A percentile compares a stretch with the other conserved stretches of the same genome.
These are phyloP conservation scores for Flaveria linearis DNA, from an alignment of 129 eudicot genomes.

Conservation along the genomic window DNA sequence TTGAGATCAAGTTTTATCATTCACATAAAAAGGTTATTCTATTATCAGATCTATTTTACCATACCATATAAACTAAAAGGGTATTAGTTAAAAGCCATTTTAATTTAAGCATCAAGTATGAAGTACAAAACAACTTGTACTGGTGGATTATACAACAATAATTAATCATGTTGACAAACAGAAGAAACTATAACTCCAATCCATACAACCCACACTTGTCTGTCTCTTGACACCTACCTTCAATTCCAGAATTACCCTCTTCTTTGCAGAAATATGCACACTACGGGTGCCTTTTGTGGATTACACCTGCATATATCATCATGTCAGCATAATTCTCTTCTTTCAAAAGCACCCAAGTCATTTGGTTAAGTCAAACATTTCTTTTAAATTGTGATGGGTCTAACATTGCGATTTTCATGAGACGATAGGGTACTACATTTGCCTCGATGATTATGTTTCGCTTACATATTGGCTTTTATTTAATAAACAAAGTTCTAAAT, in stretches of 20 bases:
- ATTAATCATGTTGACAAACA: slow-evolving; percentile 14
- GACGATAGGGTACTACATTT: neutral
- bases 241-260: slow-evolving; percentile 1
- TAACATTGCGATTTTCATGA: neutral
- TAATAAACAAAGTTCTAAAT: neutral
- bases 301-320: slow-evolving; percentile 61
- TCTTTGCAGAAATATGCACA: slow-evolving; percentile 41
- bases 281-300: slow-evolving; percentile 65
- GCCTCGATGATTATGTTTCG: neutral
- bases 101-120: neutral
- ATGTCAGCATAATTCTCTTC: neutral
- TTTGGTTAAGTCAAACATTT: neutral
- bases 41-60: too few species aligned
- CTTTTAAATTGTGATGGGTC: neutral
- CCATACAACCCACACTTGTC: slow-evolving; percentile 22
- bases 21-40: too few species aligned
- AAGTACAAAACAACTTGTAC: neutral
- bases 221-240: slow-evolving; percentile 1
- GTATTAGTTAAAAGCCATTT: neutral
- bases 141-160: slow-evolving; percentile 32
- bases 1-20: too few species aligned
- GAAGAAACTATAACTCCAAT: slow-evolving; percentile 15
- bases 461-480: neutral
- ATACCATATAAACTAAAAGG: neutral
- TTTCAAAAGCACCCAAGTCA: neutral